Evolutionary conservation across 306 rosid genomes (phyloP).

Genomic region (Sphenostylis stenocarpa): DNA sequence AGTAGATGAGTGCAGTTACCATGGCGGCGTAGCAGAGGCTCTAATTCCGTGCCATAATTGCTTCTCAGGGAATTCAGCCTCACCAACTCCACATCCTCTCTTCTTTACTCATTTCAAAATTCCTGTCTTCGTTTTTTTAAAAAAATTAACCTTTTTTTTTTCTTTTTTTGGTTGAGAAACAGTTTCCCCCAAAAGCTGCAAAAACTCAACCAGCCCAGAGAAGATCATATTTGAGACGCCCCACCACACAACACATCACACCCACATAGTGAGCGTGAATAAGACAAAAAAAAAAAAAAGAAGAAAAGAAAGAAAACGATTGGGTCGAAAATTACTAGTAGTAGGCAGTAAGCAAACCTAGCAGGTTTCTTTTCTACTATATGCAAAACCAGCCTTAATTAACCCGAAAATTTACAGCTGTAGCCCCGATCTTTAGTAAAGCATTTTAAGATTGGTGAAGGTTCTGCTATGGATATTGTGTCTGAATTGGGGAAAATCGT

Average conservation of each 20-base stretch:
- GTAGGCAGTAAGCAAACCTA: neutral
- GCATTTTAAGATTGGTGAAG: slow-evolving; percentile 39
- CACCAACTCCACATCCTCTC: neutral
- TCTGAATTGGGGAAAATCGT: slow-evolving; percentile 53
- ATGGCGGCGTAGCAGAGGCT: slow-evolving; percentile 99
- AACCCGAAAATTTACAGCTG: slow-evolving; percentile 27
- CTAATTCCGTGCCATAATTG: slow-evolving; percentile 89
- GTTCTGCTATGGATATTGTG: slow-evolving; percentile 74
- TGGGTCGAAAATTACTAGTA: slow-evolving; percentile 25
- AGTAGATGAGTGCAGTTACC: slow-evolving; percentile 75
- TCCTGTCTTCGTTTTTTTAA: neutral
- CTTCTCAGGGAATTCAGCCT: slow-evolving; percentile 39
- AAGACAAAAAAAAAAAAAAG: neutral
- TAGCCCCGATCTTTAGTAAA: slow-evolving; percentile 14
- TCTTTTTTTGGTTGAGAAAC: slow-evolving; percentile 9
- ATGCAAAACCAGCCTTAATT: neutral
- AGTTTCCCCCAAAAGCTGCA: slow-evolving; percentile 57
- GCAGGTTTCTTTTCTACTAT: neutral
- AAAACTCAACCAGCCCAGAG: slow-evolving; percentile 36
- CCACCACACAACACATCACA: slow-evolving; percentile 14
- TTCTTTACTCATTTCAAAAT: slow-evolving; percentile 2
- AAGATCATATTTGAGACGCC: slow-evolving; percentile 40
- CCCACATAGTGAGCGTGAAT: slow-evolving; percentile 21
- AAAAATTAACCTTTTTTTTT: neutral
- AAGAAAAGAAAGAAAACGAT: no score